A percentile compares a stretch with the other conserved stretches of the same genome.
Evolutionary conservation across 225 moss, liverwort and hornwort species (phyloP).

Genomic region (Neckera pumila): DNA sequence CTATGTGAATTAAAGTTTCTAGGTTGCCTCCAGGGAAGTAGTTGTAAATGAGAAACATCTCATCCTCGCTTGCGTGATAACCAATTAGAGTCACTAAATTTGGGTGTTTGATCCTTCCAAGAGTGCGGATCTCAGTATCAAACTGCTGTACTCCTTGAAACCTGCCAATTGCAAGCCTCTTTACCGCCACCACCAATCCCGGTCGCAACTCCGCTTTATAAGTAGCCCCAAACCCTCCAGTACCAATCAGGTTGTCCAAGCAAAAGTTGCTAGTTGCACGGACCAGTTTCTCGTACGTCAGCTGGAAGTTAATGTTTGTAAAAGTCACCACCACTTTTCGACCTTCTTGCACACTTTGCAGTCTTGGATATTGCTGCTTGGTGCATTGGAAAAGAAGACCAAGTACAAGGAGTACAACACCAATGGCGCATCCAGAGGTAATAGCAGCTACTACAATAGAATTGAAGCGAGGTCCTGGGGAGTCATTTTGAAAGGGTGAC

Average conservation of each 20-base stretch:
- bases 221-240: slow-evolving; percentile 89
- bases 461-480: slow-evolving; percentile 22
- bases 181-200: slow-evolving; percentile 88
- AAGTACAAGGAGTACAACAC: slow-evolving; percentile 66
- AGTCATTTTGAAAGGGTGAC: neutral
- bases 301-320: slow-evolving; percentile 45
- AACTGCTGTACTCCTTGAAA: slow-evolving; percentile 96
- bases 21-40: slow-evolving; percentile 91
- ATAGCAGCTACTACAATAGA: slow-evolving; percentile 84
- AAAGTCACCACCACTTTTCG: slow-evolving; percentile 82
- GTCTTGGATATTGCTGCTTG: slow-evolving; percentile 41
- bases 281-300: slow-evolving; percentile 77
- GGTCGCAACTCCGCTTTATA: slow-evolving; percentile 97
- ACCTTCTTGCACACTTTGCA: slow-evolving; percentile 24
- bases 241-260: slow-evolving; percentile 81
- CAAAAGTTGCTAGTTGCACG: slow-evolving; percentile 79
- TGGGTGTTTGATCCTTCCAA: slow-evolving; percentile 81
- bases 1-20: slow-evolving; percentile 68
- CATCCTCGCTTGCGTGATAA: slow-evolving; percentile 86
- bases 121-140: slow-evolving; percentile 84
- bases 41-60: slow-evolving; percentile 96
- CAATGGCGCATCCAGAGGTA: slow-evolving; percentile 87
- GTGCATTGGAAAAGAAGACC: slow-evolving; percentile 85
- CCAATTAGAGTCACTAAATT: slow-evolving; percentile 91
- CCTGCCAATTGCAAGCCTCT: slow-evolving; percentile 81